Evolutionary conservation across 306 rosid genomes (phyloP).

Genomic region (Rosa multiflora): DNA sequence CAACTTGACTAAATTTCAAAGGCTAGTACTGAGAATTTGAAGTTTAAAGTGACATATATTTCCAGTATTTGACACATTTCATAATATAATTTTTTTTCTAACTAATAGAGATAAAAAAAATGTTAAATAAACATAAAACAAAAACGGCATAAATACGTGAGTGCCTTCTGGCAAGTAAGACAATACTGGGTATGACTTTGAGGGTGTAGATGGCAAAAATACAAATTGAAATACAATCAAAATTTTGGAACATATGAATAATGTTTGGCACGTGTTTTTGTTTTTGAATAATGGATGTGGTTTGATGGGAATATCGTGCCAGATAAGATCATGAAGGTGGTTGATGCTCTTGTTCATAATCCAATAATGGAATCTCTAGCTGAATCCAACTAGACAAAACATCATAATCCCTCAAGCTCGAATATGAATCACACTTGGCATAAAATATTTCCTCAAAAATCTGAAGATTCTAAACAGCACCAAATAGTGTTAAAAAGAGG

Average conservation of each 20-base stretch:
- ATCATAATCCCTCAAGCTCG: not conserved
- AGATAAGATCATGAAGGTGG: not conserved
- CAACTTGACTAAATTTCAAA: no score
- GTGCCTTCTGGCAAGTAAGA: not conserved
- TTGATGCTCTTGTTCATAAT: not conserved
- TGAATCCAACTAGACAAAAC: not conserved
- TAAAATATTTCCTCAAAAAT: not conserved
- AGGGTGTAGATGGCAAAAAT: not conserved
- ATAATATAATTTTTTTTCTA: not conserved
- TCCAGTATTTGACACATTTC: not conserved
- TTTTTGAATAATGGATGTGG: not conserved
- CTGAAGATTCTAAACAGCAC: not conserved
- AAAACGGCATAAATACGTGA: no score
- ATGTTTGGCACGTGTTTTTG: not conserved
- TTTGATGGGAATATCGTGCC: not conserved
- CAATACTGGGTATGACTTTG: not conserved
- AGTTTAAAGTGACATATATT: no score
- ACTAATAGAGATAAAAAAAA: not conserved
- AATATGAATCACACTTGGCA: not conserved
- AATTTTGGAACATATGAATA: not conserved
- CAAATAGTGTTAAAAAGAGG: not conserved
- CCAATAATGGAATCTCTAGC: not conserved
- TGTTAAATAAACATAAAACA: no score
- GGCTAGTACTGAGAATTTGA: no score
- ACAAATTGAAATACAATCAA: not conserved